Percentiles rank a stretch among this genome's conserved stretches.
Evolutionary conservation across 202 grass and related monocot genomes (phyloP).

Genomic region (Musa balbisiana): DNA sequence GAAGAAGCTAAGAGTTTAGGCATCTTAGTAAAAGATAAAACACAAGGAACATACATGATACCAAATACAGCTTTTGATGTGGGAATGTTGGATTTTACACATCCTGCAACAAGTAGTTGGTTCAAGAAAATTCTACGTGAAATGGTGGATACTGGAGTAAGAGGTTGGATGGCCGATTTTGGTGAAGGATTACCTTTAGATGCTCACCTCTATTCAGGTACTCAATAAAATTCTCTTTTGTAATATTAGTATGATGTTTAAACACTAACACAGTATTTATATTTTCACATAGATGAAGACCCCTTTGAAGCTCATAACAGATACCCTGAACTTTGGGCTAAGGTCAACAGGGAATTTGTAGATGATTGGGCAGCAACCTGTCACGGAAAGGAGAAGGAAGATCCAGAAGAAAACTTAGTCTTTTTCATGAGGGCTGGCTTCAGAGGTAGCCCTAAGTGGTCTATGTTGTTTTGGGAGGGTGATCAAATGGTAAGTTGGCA

Average conservation of each 20-base stretch:
- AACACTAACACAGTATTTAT: neutral
- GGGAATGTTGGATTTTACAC: constrained; percentile 85
- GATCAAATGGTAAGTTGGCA: constrained; percentile 99
- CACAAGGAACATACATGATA: constrained; percentile 77
- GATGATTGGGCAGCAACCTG: constrained; percentile 47
- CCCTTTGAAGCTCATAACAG: constrained; percentile 67
- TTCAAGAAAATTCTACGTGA: constrained; percentile 63
- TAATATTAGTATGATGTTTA: neutral
- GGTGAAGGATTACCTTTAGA: constrained; percentile 83
- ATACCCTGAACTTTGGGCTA: constrained; percentile 89
- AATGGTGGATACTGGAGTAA: constrained; percentile 56
- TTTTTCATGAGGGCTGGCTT: constrained; percentile 88
- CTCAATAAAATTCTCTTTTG: neutral
- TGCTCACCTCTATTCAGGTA: constrained; percentile 67
- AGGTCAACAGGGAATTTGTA: constrained; percentile 74
- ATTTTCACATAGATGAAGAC: constrained; percentile 38
- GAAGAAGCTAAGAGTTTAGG: constrained; percentile 67
- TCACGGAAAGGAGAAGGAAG: neutral
- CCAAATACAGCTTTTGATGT: constrained; percentile 93
- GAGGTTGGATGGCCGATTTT: constrained; percentile 97
- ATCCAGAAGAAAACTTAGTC: constrained; percentile 44
- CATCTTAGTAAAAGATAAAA: constrained; percentile 52
- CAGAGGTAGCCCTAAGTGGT: constrained; percentile 62
- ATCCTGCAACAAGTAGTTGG: constrained; percentile 50
- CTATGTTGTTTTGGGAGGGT: constrained; percentile 95